Conservation (phyloP, 306 rosid genomes). For the Cucurbita ficifolia region DNA sequence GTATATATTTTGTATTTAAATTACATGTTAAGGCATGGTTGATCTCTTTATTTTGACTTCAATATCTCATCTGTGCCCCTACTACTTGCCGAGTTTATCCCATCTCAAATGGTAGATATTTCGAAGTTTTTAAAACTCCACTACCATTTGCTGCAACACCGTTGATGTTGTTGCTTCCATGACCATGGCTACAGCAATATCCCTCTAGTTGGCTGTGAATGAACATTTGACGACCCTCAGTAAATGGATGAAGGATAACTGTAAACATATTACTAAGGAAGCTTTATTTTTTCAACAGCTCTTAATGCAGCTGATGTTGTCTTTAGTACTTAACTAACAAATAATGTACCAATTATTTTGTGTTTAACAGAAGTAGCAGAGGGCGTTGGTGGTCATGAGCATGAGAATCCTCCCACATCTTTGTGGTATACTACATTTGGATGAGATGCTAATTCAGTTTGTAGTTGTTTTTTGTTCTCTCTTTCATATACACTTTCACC, state of each 20-base stretch:
- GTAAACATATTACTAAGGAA: neutral
- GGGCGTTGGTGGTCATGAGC: constrained; percentile 24
- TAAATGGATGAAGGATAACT: neutral
- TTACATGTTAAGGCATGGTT: neutral
- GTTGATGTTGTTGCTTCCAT: neutral
- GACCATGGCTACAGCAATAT: neutral
- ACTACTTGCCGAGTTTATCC: neutral
- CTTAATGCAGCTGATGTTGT: neutral
- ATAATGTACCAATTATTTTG: neutral
- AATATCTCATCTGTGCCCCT: neutral
- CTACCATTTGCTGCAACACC: neutral
- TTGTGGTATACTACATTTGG: constrained; percentile 29
- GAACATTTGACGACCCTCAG: neutral
- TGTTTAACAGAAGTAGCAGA: constrained; percentile 31
- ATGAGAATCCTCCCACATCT: constrained; percentile 54
- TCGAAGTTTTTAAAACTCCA: neutral
- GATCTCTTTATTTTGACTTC: neutral
- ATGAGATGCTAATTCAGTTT: neutral
- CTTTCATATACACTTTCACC: neutral
- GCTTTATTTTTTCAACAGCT: neutral
- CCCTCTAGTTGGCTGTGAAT: neutral
- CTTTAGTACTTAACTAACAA: neutral
- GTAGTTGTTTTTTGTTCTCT: neutral
- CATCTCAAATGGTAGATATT: neutral
- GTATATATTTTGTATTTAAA: neutral